Percentiles rank a stretch among this genome's conserved stretches.
Evolutionary conservation across 2,329 filamentous ascomycete genomes (phyloP).

Genomic region (Beauveria varroae): DNA sequence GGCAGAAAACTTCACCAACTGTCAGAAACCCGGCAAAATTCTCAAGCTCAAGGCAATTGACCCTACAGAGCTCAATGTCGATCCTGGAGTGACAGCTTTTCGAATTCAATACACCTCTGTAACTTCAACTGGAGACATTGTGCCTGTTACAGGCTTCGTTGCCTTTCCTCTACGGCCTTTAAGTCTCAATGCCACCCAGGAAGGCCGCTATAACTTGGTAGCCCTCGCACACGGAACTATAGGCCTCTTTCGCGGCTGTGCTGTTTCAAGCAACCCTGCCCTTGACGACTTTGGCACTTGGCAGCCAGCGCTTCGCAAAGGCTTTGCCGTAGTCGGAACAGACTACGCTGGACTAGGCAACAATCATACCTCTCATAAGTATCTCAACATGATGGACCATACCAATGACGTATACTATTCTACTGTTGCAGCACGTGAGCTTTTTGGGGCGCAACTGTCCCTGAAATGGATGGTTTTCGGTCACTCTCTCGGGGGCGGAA

Average conservation of each 20-base stretch:
- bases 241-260: slow-evolving; percentile 14
- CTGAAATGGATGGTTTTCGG: slow-evolving; percentile 14
- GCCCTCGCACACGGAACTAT: slow-evolving; percentile 15
- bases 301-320: slow-evolving; percentile 3
- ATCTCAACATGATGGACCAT: slow-evolving; percentile 5
- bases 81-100: slow-evolving; percentile 11
- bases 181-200: too few species aligned
- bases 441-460: slow-evolving; percentile 9
- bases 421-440: slow-evolving; percentile 7
- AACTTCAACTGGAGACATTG: slow-evolving; percentile 8
- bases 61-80: slow-evolving; percentile 4
- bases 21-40: slow-evolving; percentile 11
- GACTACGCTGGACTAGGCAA: slow-evolving; percentile 19
- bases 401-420: slow-evolving; percentile 15
- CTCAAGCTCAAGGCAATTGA: slow-evolving; percentile 15
- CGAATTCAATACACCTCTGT: slow-evolving; percentile 16
- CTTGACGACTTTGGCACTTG: slow-evolving; percentile 14
- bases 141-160: slow-evolving; percentile 15
- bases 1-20: slow-evolving; percentile 10
- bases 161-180: background rate
- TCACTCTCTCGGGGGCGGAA: slow-evolving; percentile 16
- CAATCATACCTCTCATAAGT: slow-evolving; percentile 16
- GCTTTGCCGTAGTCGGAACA: slow-evolving; percentile 16
- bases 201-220: background rate
- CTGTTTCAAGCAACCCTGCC: slow-evolving; percentile 9